Base-by-base conservation (phyloP, 148 eudicot species). In the Spergularia bocconei region DNA sequence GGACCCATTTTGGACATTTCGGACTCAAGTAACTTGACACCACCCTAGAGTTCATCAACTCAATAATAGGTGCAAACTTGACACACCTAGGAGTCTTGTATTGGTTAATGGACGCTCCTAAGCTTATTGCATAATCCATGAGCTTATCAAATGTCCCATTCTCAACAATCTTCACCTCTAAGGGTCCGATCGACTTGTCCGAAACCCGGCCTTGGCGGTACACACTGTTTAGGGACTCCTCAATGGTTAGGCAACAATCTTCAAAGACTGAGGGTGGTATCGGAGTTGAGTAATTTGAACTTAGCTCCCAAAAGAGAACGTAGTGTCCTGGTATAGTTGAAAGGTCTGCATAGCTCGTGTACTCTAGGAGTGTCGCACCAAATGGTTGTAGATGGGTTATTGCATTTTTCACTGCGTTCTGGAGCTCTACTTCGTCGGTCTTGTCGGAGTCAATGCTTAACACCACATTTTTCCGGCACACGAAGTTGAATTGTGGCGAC, bases 51-150 rank as follows among this genome's bases (percentile, higher is more conserved):
- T 92, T 88, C 76, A 95, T 66, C 38, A 95, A 81, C 86, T 95
- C 90, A 6, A 95, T 87, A 67, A 95, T 90, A 15, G 98, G 98
- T 6, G 86, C 90, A 73, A 77, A 95, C 50, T 92, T 95, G 11
- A 95, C 96, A 69, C 98, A 95, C 77, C 98, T 65, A 10, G 98
- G 98, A 2, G 98, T 85, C 79, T 95, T 95, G 61, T 95, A 95
- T 86, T 95, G 98, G 63, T 95, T 92, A 13, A 95, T 92, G 0
- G 98, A 95, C 4, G 98, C 98, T 13, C 98, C 98, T 14, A 92
- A 74, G 77, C 97, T 95, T n/a, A 95, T 92, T 0, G 96, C 91
- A 77, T 84, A 86, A 50, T 91, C 96, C 96, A 91, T 91, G 0
- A 91, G 78, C 86, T 88, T 91, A 69, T 91, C 92, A 36, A 91